A percentile compares a stretch with the other conserved stretches of the same genome.
Conservation (phyloP, 352 stramenopile species). For the Halophytophthora polymorphica region DNA sequence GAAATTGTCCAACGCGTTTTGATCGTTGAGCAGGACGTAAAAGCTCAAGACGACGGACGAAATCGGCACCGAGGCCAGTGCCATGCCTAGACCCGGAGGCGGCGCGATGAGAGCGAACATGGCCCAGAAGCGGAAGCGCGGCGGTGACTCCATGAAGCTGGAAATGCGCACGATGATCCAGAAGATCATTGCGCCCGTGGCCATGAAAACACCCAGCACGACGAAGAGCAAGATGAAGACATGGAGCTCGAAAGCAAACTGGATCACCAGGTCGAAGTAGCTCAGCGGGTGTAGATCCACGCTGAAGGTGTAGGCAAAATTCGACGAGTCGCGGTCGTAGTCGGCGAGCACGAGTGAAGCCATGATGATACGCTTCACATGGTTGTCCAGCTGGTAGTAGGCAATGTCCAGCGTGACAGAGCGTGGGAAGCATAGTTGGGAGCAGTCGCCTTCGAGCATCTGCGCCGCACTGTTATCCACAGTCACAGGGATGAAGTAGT, state of each 20-base stretch:
- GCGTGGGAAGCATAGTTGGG: slow-evolving; percentile 90
- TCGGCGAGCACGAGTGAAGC: slow-evolving; percentile 85
- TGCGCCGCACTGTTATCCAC: slow-evolving; percentile 84
- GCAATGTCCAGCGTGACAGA: slow-evolving; percentile 90
- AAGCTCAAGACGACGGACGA: slow-evolving; percentile 59
- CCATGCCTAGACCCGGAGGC: slow-evolving; percentile 84
- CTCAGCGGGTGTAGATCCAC: slow-evolving; percentile 92
- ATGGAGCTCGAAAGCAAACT: slow-evolving; percentile 93
- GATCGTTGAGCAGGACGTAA: slow-evolving; percentile 63
- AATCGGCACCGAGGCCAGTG: slow-evolving; percentile 88
- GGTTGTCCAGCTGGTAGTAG: slow-evolving; percentile 92
- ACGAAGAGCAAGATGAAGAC: slow-evolving; percentile 95
- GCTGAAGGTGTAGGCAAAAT: slow-evolving; percentile 89
- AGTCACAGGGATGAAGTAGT: slow-evolving; percentile 94
- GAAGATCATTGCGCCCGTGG: slow-evolving; percentile 78
- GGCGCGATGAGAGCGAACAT: slow-evolving; percentile 92
- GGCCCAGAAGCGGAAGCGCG: slow-evolving; percentile 88
- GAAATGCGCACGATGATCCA: slow-evolving; percentile 91
- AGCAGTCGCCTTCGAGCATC: slow-evolving; percentile 85
- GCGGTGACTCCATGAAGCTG: slow-evolving; percentile 89
- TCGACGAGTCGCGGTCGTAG: slow-evolving; percentile 91
- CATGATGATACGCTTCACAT: slow-evolving; percentile 93
- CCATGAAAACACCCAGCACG: slow-evolving; percentile 87
- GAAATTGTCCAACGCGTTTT: slow-evolving; percentile 73
- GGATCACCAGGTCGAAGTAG: slow-evolving; percentile 95